phyloP scores from a whole-genome alignment of 179 eudicot genomes.

The Drosera spatulata region DNA sequence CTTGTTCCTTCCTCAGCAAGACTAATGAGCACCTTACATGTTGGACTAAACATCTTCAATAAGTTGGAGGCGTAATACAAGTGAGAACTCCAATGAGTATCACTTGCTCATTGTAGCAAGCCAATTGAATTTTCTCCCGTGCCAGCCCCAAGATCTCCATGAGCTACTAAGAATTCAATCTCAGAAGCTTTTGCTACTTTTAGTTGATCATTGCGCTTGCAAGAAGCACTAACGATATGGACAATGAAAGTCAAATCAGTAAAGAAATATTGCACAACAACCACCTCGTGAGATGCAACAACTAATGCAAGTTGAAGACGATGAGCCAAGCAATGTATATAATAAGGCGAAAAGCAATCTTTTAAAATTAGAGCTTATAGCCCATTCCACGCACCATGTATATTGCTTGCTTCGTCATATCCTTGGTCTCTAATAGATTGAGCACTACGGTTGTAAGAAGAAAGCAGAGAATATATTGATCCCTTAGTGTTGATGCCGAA shows the following conservation, averaged over 20 bases:
- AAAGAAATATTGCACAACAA: background rate
- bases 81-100: conserved; percentile 21
- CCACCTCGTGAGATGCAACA: background rate
- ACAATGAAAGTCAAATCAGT: background rate
- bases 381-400: conserved; percentile 1
- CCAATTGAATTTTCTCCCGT: background rate
- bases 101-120: conserved; percentile 7
- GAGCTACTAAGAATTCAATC: background rate
- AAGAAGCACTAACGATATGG: background rate
- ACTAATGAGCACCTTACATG: background rate
- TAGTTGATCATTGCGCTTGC: background rate
- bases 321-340: background rate
- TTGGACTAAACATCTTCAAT: background rate
- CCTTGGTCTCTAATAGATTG: background rate
- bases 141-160: too few species aligned
- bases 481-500: background rate
- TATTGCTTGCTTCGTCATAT: conserved; percentile 2
- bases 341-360: background rate
- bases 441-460: background rate
- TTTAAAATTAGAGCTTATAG: background rate
- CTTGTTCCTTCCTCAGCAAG: background rate
- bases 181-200: conserved; percentile 2
- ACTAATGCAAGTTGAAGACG: conserved; percentile 2
- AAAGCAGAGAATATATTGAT: background rate
- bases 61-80: conserved; percentile 5